phyloP scores from a whole-genome alignment of 805 yeast species.

The Candida quercuum region DNA sequence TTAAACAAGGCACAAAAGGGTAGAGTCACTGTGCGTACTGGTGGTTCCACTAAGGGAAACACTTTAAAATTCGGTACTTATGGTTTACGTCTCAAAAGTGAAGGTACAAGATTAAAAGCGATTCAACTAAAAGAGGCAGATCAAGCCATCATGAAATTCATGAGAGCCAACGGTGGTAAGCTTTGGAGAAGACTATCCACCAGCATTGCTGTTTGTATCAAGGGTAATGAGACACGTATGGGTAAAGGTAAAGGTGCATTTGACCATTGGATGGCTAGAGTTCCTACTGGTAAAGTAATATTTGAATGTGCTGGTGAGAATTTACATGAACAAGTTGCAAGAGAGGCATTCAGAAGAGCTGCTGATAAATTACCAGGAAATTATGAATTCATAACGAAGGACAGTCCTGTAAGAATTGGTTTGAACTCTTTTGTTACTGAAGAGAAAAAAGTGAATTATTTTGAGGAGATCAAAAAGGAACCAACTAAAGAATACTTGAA shows the following conservation, averaged over 20 bases:
- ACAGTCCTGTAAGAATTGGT: constrained; percentile 68
- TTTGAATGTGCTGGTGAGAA: constrained; percentile 75
- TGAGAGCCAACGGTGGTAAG: constrained; percentile 72
- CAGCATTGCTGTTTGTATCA: constrained; percentile 85
- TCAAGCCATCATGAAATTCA: constrained; percentile 73
- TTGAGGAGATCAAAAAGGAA: constrained; percentile 44
- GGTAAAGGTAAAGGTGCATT: constrained; percentile 99
- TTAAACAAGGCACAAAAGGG: constrained; percentile 83
- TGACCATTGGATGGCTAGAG: constrained; percentile 95
- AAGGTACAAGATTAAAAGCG: constrained; percentile 82
- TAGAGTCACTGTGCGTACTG: constrained; percentile 87
- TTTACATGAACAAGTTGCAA: constrained; percentile 84
- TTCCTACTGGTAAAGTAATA: constrained; percentile 90
- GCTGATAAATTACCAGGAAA: constrained; percentile 89
- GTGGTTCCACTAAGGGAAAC: constrained; percentile 90
- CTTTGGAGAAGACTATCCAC: constrained; percentile 79
- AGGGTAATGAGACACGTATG: constrained; percentile 99
- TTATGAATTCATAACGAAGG: constrained; percentile 72
- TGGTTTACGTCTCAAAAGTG: constrained; percentile 85
- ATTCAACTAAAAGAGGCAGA: constrained; percentile 90
- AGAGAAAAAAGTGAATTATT: constrained; percentile 45
- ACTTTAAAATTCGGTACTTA: constrained; percentile 73
- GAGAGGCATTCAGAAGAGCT: constrained; percentile 86
- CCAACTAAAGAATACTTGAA: constrained; percentile 67
- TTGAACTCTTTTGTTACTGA: constrained; percentile 44